Percentiles rank a stretch among this genome's conserved stretches.
These are phyloP conservation scores for Massospora cicadina DNA, from an alignment of 371 early-diverging fungal species.

Conservation along the genomic window DNA sequence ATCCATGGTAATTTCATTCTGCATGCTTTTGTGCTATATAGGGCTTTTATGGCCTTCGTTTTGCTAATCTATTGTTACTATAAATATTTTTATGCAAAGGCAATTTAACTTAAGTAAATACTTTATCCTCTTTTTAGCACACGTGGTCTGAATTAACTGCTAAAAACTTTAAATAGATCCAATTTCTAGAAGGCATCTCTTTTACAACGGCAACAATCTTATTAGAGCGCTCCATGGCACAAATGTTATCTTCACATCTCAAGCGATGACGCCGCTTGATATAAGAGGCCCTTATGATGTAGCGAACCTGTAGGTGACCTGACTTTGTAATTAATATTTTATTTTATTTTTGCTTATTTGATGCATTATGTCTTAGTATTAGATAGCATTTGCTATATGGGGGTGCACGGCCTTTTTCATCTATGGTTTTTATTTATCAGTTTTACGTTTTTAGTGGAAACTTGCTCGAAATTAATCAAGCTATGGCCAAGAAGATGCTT, in stretches of 20 bases:
- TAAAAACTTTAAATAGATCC: not conserved
- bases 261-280: not conserved
- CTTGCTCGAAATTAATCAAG: not conserved
- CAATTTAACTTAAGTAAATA: not conserved
- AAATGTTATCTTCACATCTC: not conserved
- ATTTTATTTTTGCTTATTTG: not conserved
- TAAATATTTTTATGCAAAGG: not conserved
- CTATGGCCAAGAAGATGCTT: not conserved
- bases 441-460: not conserved
- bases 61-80: not conserved
- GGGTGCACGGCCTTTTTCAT: no score
- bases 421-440: no score
- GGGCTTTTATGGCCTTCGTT: no score
- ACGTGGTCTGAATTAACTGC: not conserved
- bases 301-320: not conserved
- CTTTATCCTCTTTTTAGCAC: not conserved
- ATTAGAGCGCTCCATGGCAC: not conserved
- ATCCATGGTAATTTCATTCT: not conserved
- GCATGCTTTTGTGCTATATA: not conserved
- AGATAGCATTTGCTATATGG: no score
- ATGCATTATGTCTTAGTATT: not conserved
- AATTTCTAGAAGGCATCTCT: not conserved
- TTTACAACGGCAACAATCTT: not conserved
- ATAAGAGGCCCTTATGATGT: not conserved
- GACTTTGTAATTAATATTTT: not conserved